Conservation (phyloP, 1,139 yeast genomes). For the Groenewaldozyma sp. region DNA sequence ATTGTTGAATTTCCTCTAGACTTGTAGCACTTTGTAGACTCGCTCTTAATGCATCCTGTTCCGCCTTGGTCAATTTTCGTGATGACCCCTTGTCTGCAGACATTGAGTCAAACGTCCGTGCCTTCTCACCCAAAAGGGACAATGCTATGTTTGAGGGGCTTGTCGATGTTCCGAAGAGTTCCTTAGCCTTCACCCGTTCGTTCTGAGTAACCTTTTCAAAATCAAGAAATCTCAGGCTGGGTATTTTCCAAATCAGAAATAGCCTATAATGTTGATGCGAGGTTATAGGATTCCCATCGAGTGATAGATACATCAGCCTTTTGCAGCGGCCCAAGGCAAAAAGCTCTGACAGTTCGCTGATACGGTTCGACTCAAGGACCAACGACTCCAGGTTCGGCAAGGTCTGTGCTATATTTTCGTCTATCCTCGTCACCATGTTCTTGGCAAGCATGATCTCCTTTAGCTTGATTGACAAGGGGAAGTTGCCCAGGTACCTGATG, state of each 20-base stretch:
- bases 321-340: constrained; percentile 32
- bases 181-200: constrained; percentile 42
- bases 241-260: constrained; percentile 53
- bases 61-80: constrained; percentile 44
- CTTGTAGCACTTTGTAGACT: constrained; percentile 55
- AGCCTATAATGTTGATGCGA: constrained; percentile 47
- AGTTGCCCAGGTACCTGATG: constrained; percentile 42
- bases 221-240: constrained; percentile 56
- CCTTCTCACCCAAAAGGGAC: constrained; percentile 20
- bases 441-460: constrained; percentile 47
- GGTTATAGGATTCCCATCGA: constrained; percentile 57
- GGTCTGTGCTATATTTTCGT: constrained; percentile 26
- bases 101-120: constrained; percentile 17
- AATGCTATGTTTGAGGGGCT: constrained; percentile 28
- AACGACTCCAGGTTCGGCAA: constrained; percentile 42
- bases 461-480: constrained; percentile 41
- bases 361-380: constrained; percentile 45
- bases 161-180: constrained; percentile 38
- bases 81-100: constrained; percentile 26
- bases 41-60: constrained; percentile 41
- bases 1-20: constrained; percentile 62
- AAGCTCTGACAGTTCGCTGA: constrained; percentile 37
- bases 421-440: constrained; percentile 43
- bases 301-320: constrained; percentile 39
- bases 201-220: constrained; percentile 47